Base-by-base conservation (phyloP, 176 grass and related monocot species). In the Zizania latifolia region DNA sequence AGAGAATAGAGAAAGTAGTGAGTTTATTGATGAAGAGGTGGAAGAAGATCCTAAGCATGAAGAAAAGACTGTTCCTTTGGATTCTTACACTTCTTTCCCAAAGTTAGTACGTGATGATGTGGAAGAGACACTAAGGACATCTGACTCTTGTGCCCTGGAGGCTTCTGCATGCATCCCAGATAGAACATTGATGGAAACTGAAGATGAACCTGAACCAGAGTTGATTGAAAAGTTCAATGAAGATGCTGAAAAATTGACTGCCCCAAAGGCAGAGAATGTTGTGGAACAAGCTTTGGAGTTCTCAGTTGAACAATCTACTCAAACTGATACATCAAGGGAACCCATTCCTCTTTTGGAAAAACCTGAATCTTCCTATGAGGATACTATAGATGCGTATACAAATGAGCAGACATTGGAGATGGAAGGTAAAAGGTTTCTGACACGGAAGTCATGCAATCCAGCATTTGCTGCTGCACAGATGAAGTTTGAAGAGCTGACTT, bases 391-490 rank as follows among this genome's bases (percentile, higher is more conserved):
- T 44, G 39, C 68, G 34, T 39, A 39, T 79, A 84, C 81, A 86
- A 65, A 76, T 66, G 81, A 78, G 41, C 80, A 92, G 64, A 68
- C 79, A 38, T 26, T 53, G 64, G 87, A 75, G 58, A 79, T 70
- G 65, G 92, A 87, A 71, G 74, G 16, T 57, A 90, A 85, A 81
- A 94, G 61, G 5, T 39, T 59, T 43, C 59, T 75, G 28, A 33
- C 39, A 64, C 92, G 71, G 82, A 99, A 83, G 65, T 58, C 27
- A 21, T 85, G 82, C 68, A 99, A 94, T 82, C 86, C 95, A 60
- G 89, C 91, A 32, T 99, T 92, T 85, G 84, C 89, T 86, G 89
- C 91, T 82, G 91, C 91, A 50, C 91, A 99, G 72, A 70, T 92
- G 60, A 99, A 94, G 72, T 92, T 99, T 72, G 84, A 94, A 90